phyloP scores from a whole-genome alignment of 768 basidiomycete genomes.

The Albatrellus ellisii region DNA sequence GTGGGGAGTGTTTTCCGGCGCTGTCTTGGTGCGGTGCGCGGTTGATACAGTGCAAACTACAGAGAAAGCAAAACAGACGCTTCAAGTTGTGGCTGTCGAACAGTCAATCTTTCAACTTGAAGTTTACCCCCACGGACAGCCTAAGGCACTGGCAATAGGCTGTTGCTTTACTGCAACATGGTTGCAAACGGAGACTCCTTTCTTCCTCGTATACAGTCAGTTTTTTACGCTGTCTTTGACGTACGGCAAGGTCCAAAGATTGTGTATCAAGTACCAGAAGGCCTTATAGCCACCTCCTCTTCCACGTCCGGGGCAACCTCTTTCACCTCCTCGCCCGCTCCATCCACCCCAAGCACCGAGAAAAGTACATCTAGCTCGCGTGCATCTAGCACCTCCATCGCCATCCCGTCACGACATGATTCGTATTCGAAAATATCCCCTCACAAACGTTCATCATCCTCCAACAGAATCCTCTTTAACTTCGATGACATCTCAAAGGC shows the following conservation, averaged over 20 bases:
- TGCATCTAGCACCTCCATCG: constrained; percentile 34
- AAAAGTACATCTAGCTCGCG: constrained; percentile 28
- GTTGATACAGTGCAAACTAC: too few species aligned
- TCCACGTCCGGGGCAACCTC: constrained; percentile 12
- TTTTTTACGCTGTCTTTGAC: constrained; percentile 94
- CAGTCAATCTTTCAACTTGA: too few species aligned
- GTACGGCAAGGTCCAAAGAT: constrained; percentile 76
- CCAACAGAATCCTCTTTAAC: constrained; percentile 56
- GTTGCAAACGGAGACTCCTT: constrained; percentile 49
- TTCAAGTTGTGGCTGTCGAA: too few species aligned
- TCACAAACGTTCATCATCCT: constrained; percentile 27
- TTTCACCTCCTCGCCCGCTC: constrained; percentile 22
- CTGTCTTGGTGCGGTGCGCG: too few species aligned
- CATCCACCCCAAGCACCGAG: constrained; percentile 21
- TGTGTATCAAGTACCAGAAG: constrained; percentile 89
- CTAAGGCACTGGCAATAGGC: too few species aligned
- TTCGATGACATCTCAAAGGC: constrained; percentile 90
- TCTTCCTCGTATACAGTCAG: constrained; percentile 66
- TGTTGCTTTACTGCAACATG: constrained; percentile 18
- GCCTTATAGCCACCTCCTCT: constrained; percentile 45
- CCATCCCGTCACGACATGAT: constrained; percentile 19
- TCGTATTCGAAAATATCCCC: constrained; percentile 28
- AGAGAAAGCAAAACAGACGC: too few species aligned
- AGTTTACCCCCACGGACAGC: too few species aligned
- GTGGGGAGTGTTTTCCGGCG: too few species aligned